phyloP scores from a whole-genome alignment of 2,329 filamentous ascomycete genomes.

The Hymenoscyphus infarciens region DNA sequence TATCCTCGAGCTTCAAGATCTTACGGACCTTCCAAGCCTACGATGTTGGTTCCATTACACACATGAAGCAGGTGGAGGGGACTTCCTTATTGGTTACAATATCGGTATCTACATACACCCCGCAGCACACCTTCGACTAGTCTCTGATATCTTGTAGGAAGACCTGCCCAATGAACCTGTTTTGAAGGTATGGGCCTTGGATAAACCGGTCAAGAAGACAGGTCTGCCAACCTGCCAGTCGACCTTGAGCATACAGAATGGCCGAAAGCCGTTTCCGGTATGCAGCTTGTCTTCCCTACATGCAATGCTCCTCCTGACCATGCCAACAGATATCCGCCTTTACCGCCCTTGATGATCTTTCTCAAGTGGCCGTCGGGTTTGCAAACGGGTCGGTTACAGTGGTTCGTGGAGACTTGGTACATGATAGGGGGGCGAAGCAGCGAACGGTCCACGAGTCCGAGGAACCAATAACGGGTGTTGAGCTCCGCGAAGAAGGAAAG shows the following conservation, averaged over 20 bases:
- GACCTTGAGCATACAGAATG: slow-evolving; percentile 82
- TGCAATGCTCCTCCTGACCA: neutral
- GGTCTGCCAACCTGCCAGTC: slow-evolving; percentile 84
- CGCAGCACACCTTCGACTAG: neutral
- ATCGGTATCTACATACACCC: slow-evolving; percentile 44
- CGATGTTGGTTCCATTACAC: slow-evolving; percentile 73
- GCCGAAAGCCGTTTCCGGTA: slow-evolving; percentile 87
- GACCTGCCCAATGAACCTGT: slow-evolving; percentile 84
- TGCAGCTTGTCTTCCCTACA: slow-evolving; percentile 29
- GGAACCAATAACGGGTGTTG: slow-evolving; percentile 89
- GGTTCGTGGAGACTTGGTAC: slow-evolving; percentile 88
- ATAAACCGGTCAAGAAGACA: slow-evolving; percentile 91
- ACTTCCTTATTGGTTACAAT: slow-evolving; percentile 84
- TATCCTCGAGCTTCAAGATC: slow-evolving; percentile 84
- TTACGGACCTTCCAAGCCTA: slow-evolving; percentile 84
- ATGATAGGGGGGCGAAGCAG: slow-evolving; percentile 91
- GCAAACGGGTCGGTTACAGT: slow-evolving; percentile 93
- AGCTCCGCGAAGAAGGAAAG: slow-evolving; percentile 59
- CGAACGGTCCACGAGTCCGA: slow-evolving; percentile 95
- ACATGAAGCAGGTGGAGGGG: slow-evolving; percentile 88
- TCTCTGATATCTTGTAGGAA: slow-evolving; percentile 53
- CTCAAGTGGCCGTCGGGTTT: slow-evolving; percentile 92
- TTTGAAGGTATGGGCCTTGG: slow-evolving; percentile 95
- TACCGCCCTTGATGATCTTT: slow-evolving; percentile 79
- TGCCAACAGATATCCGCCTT: slow-evolving; percentile 73